Evolutionary conservation across 495 filamentous ascomycete species (phyloP), one percentile per base, ranked within the genome.

Genomic region (Xylaria palmicola): DNA sequence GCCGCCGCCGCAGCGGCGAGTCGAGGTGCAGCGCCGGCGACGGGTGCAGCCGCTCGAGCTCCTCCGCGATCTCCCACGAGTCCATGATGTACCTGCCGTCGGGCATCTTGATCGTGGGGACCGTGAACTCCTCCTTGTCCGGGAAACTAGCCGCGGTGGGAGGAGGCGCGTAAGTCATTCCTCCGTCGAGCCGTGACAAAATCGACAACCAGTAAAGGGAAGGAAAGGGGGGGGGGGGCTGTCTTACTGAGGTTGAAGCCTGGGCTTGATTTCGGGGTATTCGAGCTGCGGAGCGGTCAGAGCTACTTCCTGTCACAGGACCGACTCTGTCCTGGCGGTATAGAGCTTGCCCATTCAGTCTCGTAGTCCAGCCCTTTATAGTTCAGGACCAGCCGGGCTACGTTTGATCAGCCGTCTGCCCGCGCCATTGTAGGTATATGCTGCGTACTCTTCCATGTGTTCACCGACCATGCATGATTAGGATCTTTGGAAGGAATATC

Each of bases 331-430:
- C 4, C 22, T 41, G 12, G 41, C 32, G 17, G 34, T 10, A n/a
- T 40, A 13, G 32, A 30, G 26, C 60, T 9, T 55, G 84, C 69
- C 85, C 84, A 89, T 79, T 85, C 75, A 4, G 86, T 90, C 58
- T 77, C 74, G 72, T 87, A 88, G 49, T 81, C 75, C n/a, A 88
- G 68, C 6, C 74, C 72, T 67, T 90, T 88, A 74, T 78, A 85
- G 72, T 88, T 87, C 37, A 90, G 73, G 5, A 72, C 41, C 13
- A 88, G 62, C 3, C 86, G 84, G 45, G 82, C 85, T 87, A 51
- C 12, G 15, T 51, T n/a, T 26, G 43, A 52, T 62, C 2, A 48
- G 56, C 19, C 26, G 47, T 52, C 27, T 24, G 39, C 12, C 27
- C 6, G 24, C n/a, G n/a, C n/a, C 1, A 3, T 62, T 32, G 29